Evolutionary conservation across 2,329 filamentous ascomycete genomes (phyloP), one percentile per base, ranked within the genome.

Genomic region (Acrocalymma vagum): DNA sequence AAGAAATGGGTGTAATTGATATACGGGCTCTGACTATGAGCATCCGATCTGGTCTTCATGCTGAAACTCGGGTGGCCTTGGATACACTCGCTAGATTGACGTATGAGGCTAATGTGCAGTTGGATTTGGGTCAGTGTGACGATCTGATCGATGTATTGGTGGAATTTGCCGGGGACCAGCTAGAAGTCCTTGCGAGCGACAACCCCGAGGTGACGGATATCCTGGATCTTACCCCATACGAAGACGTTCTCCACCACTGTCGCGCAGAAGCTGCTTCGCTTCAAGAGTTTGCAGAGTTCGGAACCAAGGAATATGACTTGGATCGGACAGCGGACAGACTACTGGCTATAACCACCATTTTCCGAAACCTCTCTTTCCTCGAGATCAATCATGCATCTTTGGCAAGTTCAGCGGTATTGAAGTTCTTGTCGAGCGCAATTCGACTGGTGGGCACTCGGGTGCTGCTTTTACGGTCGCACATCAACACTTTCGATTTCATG

Each of bases 401-500:
- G 9, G 88, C 90, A 1, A 87, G 90, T 38, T 81, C 90, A 36
- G 73, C 82, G 5, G 85, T 96, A 13, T 80, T 96, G 60, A 90
- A 88, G 55, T 90, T 96, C 60, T 74, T 96, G 7, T 90, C 90
- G 42, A 85, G 85, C 29, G 82, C 92, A 4, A 91, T 97, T 49
- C 81, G 91, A 45, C 89, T 94, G 53, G 78, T 97, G 10, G 94
- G 93, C 20, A 96, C 92, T 4, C 86, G 91, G 10, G 90, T 90
- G 55, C 89, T 93, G 79, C 80, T 97, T 20, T 74, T 97, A 27
- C 84, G 90, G 25, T 90, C 85, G 3, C 82, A 94, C 53, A 78
- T 82, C 61, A 96, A 96, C 70, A 94, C 88, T 0, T 76, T 96
- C 53, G 94, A 99, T 69, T 93, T 97, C 60, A 95, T 96, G 89